Conservation (phyloP, 805 yeast species). For the Kodamaea sagamina region DNA sequence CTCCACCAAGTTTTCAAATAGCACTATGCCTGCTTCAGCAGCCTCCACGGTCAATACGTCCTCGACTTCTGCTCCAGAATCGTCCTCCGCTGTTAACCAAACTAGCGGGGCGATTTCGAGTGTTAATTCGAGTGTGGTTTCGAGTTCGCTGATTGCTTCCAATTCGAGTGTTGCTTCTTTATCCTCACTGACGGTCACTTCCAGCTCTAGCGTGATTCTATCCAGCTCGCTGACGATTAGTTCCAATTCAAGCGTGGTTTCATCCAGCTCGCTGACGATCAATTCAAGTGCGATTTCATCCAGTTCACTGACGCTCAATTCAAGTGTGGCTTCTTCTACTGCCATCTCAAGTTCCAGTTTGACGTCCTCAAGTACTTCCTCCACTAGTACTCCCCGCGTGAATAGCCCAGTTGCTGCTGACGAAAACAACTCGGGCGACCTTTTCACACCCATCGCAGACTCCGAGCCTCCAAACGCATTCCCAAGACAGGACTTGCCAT, state of each 20-base stretch:
- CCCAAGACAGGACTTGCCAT: slow-evolving; percentile 45
- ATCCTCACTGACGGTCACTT: no score
- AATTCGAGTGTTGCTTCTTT: no score
- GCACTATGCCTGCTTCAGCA: no score
- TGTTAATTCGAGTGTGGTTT: no score
- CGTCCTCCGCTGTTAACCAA: slow-evolving; percentile 4
- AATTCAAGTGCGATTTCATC: no score
- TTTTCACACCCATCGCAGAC: slow-evolving; percentile 53
- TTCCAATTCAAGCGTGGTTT: not conserved
- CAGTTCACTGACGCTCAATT: no score
- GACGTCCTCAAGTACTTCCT: slow-evolving; percentile 1
- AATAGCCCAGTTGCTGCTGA: slow-evolving; percentile 8
- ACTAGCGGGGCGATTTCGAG: no score
- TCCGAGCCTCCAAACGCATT: slow-evolving; percentile 48
- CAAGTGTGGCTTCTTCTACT: not conserved
- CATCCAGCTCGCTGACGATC: not conserved
- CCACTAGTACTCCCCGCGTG: not conserved
- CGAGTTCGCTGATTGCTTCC: no score
- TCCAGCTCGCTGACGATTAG: not conserved
- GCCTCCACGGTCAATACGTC: no score
- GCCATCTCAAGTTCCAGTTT: slow-evolving; percentile 8
- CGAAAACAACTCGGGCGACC: slow-evolving; percentile 32
- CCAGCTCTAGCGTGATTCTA: not conserved
- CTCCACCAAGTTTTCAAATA: no score
- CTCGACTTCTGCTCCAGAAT: no score